Evolutionary conservation across 2,329 filamentous ascomycete species (phyloP).

Genomic region (Bipolaris sorokiniana): DNA sequence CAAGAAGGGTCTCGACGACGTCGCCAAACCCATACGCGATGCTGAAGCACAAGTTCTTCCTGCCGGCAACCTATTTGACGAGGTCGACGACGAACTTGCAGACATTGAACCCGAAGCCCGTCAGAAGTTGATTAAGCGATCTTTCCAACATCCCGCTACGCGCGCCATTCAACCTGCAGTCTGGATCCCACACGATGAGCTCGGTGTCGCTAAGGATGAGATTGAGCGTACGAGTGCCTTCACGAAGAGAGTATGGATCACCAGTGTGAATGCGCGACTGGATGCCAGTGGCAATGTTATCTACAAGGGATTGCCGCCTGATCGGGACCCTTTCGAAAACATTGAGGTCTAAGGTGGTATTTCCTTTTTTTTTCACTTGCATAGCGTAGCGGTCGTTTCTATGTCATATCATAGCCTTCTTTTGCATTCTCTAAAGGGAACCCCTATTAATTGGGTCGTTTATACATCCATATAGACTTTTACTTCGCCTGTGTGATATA

Average conservation of each 20-base stretch:
- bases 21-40: conserved; percentile 42
- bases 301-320: conserved; percentile 83
- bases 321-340: conserved; percentile 61
- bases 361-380: neutral
- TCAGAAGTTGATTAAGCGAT: conserved; percentile 81
- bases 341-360: conserved; percentile 39
- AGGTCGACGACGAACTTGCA: conserved; percentile 90
- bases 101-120: conserved; percentile 90
- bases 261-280: conserved; percentile 87
- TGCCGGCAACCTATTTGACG: conserved; percentile 82
- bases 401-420: neutral
- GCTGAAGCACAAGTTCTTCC: conserved; percentile 60
- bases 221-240: conserved; percentile 77
- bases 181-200: conserved; percentile 90
- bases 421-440: neutral
- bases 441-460: neutral
- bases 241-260: conserved; percentile 83
- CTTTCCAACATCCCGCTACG: conserved; percentile 89
- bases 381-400: neutral
- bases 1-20: conserved; percentile 37
- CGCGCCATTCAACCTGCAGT: conserved; percentile 84
- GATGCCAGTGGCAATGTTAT: conserved; percentile 83
- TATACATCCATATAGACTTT: neutral
- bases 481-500: neutral
- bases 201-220: conserved; percentile 92